Base-by-base conservation (phyloP, 352 stramenopile species). In the Phytopythium ostracodes region DNA sequence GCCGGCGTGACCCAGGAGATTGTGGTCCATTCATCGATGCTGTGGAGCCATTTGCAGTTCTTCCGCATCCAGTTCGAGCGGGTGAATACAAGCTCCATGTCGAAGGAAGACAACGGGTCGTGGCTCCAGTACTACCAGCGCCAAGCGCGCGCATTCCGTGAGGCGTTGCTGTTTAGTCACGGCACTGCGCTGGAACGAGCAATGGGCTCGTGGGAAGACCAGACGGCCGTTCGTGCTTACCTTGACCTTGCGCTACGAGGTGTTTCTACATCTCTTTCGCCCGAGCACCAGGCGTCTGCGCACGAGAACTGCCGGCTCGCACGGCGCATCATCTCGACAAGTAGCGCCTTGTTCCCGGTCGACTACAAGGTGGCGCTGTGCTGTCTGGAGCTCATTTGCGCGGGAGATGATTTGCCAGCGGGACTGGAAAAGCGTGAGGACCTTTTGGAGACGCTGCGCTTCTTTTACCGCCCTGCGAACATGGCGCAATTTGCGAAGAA, bases 391-490 rank as follows among this genome's bases (percentile, higher is more conserved):
- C 66, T 84, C 2, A 56, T 83, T 9, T 63, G 71, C 42, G 46
- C 51, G n/a, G 70, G 56, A 1, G 56, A 84, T 17, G 62, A 81
- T 8, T 25, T 79, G 25, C 59, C 66, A 11, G 60, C 67, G 33
- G 62, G 56, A 29, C 69, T 77, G 18, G 54, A 70, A 15, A 69
- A 71, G 9, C 81, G 65, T 46, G 59, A 77, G 1, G 58, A 75
- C 31, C 25, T 83, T 14, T 24, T 82, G 20, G 65, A 76, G 20
- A 87, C 77, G 69, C 65, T 94, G 35, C 65, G 69, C 3, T 82
- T 91, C 62, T 90, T 92, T 51, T 92, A 90, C 57, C 78, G 86
- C 20, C 72, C 77, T 18, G 71, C 84, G 1, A 90, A 88, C 35
- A 62, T 72, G 42, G 80, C 75, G 2, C 76, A 86, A 60, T 79